Base-by-base conservation (phyloP, 495 filamentous ascomycete genomes). In the Neurospora sp. region DNA sequence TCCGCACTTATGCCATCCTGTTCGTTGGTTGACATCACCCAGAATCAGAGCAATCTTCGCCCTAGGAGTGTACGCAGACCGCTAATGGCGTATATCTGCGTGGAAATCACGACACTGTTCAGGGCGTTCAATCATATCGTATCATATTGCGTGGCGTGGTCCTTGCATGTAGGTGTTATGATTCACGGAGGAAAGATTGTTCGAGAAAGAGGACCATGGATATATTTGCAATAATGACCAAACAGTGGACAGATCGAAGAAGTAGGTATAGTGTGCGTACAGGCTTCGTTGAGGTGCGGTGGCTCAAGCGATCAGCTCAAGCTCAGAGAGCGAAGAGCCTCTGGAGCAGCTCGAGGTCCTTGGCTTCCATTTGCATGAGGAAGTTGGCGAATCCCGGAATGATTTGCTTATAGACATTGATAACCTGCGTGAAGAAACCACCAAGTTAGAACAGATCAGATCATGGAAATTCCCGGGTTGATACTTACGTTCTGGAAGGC, bases 321-420 rank as follows among this genome's bases (percentile, higher is more conserved):
- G 27, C 27, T 65, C 53, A 65, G 53, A 65, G 53, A 27, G 22
- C 22, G 53, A 65, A 89, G 75, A 73, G 84, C 86, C 77, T 65
- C 53, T 65, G 27, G 53, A 65, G 53, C 53, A 65, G 53, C 53
- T 90, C 87, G 73, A 89, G 85, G 74, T 93, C 90, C 22, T 84
- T 82, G 40, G 85, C 82, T 38, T 90, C 83, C 61, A 97, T 83
- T 77, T 91, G 90, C 35, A 81, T 81, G 76, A 97, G 82, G 82
- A 96, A 97, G 37, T 89, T 87, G 80, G 90, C 86, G 80, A 97
- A 97, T 79, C 94, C 87, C 73, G 92, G 91, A 75, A 97, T 97
- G 78, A 97, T 86, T 72, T 87, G 86, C 80, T 91, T 91, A 82
- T 98, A 98, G 70, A 92, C 89, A 79, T 89, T 86, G 71, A 98